Evolutionary conservation across 441 rosid species (phyloP), one percentile per base, ranked within the genome.

Genomic region (Macaranga tanarius): DNA sequence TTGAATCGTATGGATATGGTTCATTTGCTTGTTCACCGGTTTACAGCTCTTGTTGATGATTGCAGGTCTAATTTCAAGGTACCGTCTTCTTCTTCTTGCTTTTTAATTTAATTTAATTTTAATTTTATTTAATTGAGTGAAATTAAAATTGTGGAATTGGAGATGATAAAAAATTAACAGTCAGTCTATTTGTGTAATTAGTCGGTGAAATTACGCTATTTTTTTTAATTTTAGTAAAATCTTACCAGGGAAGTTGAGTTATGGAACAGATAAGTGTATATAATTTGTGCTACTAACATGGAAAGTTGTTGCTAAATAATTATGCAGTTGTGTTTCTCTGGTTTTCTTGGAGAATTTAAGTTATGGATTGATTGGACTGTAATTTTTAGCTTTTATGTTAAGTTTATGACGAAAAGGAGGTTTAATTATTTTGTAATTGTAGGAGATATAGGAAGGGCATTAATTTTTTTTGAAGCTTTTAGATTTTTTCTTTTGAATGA

Each of bases 1-100:
- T 77, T 92, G 66, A 87, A 81, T 85, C 87, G 88, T 45, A 77
- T 65, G 23, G 95, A 90, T 10, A 88, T 82, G 88, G 92, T 95
- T 73, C 73, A 75, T 61, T 64, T 77, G 64, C 86, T 95, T n/a
- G 83, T 85, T 25, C 90, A 87, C 17, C 82, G 79, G 72, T 87
- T 95, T 74, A 73, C 65, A 71, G 83, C 74, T 62, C 82, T 87
- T 31, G 88, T 95, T 55, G 96, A 92, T 65, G 91, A 95, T 23
- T 80, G 88, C 89, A 87, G 79, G 75, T 72, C 89, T 9, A 86
- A 79, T 72, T 95, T 92, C 64, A 88, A 76, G 93, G 99, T 92
- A 87, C 6, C 38, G 4, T 7, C 7, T 34, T 34, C 38, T 34
- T 34, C 38, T 34, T 34, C 38, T 20, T 47, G 42, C 20, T 11